Evolutionary conservation across 2,329 filamentous ascomycete genomes (phyloP).

Genomic region (Aulographum hederae): DNA sequence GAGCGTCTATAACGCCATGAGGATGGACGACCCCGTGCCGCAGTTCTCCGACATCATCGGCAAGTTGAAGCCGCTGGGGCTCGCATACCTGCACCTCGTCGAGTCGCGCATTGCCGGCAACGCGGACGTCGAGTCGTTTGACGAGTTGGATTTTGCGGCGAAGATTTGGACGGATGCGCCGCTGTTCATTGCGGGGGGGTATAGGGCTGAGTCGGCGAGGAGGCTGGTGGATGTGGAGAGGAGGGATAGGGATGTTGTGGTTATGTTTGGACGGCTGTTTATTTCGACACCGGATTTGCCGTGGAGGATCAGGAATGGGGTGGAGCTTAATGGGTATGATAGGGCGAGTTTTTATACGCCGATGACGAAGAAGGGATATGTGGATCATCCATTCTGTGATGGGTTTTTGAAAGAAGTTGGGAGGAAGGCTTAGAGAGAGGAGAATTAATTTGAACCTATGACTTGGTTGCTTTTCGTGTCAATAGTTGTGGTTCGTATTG

Average conservation of each 20-base stretch:
- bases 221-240: constrained; percentile 21
- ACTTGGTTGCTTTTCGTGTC: too few relatives aligned
- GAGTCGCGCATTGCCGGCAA: constrained; percentile 35
- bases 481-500: too few relatives aligned
- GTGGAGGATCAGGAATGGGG: constrained; percentile 23
- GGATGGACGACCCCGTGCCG: constrained; percentile 41
- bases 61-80: constrained; percentile 29
- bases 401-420: neutral
- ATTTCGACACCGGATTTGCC: constrained; percentile 31
- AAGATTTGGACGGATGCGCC: constrained; percentile 8
- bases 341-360: constrained; percentile 26
- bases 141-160: constrained; percentile 7
- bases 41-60: constrained; percentile 42
- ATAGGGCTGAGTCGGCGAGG: constrained; percentile 20
- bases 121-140: constrained; percentile 20
- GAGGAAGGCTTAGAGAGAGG: neutral
- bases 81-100: constrained; percentile 45
- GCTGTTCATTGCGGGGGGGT: constrained; percentile 24
- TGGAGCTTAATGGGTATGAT: constrained; percentile 26
- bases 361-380: constrained; percentile 20
- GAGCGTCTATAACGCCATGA: constrained; percentile 43
- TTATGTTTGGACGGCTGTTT: constrained; percentile 31
- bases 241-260: constrained; percentile 21
- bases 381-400: constrained; percentile 19
- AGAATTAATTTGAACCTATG: too few relatives aligned